These are phyloP conservation scores for peach (Prunus persica) DNA, from an alignment of 306 rosid species.

Conservation along the genomic window Prunus_persica_NCBIv2 NC_034009.1:8441001-8441500, in stretches of 20 bases:
- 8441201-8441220: conserved; percentile 53
- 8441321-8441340: neutral
- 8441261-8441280: neutral
- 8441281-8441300: neutral
- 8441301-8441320: neutral
- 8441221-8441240: conserved; percentile 12
- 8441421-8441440: no score
- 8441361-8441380: neutral
- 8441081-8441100: conserved; percentile 1
- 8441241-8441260: neutral
- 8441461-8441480: neutral
- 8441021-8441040: neutral
- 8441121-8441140: conserved; percentile 24
- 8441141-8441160: conserved; percentile 29
- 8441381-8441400: no score
- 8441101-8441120: conserved; percentile 24
- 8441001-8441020: neutral
- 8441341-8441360: neutral
- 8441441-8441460: no score
- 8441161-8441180: conserved; percentile 36
- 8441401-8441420: neutral
- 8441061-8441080: neutral
- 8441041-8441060: neutral
- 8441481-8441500: no score
- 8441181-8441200: conserved; percentile 24